Percentiles rank a stretch among this genome's conserved stretches.
Conservation (phyloP, 2,329 filamentous ascomycete genomes). For the Didymella arachidicola region DNA sequence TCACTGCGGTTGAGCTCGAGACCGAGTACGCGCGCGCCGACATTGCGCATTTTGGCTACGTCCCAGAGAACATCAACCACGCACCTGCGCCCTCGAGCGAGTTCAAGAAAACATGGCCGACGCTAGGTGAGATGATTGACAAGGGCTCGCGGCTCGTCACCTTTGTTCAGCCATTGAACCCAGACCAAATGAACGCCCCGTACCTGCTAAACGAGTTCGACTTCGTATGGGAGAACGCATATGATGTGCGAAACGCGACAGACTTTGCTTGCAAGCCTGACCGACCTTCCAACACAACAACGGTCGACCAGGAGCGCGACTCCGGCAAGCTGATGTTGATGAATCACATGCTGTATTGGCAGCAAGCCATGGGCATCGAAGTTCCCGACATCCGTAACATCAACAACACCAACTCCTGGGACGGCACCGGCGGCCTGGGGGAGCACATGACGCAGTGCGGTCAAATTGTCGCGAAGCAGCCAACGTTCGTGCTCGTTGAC, state of each 20-base stretch:
- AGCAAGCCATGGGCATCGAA: constrained; percentile 50
- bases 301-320: constrained; percentile 55
- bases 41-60: constrained; percentile 54
- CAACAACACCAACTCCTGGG: constrained; percentile 70
- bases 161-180: constrained; percentile 65
- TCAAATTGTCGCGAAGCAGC: constrained; percentile 67
- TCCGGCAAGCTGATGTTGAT: constrained; percentile 70
- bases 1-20: constrained; percentile 62
- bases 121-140: constrained; percentile 71
- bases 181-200: constrained; percentile 52
- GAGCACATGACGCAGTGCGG: constrained; percentile 46
- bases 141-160: constrained; percentile 68
- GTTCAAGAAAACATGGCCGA: constrained; percentile 67
- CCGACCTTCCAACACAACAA: constrained; percentile 63
- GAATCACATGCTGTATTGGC: constrained; percentile 78
- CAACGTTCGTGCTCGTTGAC: constrained; percentile 77
- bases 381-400: constrained; percentile 56
- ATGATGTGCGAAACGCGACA: constrained; percentile 65
- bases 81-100: constrained; percentile 57
- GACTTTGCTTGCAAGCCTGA: constrained; percentile 76
- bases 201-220: constrained; percentile 69
- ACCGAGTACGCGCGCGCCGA: constrained; percentile 55
- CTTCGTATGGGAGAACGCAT: constrained; percentile 75
- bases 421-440: constrained; percentile 62
- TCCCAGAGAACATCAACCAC: constrained; percentile 61